Conservation (phyloP, 768 basidiomycete species). For the Lactarius psammicola region DNA sequence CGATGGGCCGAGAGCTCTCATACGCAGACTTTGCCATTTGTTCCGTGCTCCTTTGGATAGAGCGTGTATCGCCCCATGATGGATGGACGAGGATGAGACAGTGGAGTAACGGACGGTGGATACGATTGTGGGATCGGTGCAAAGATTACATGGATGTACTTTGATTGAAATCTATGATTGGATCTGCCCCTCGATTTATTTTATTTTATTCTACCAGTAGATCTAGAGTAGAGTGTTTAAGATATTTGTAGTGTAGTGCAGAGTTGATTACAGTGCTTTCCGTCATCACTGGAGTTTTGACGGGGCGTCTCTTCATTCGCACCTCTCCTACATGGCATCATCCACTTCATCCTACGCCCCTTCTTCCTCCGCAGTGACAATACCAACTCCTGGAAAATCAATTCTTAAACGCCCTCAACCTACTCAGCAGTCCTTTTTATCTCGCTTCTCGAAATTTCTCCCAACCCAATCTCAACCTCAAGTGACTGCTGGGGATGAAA, state of each 20-base stretch:
- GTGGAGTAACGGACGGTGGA: conserved; percentile 73
- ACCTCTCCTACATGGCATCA: conserved; percentile 31
- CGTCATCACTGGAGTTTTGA: not conserved
- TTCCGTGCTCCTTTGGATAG: conserved; percentile 71
- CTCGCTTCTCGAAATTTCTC: conserved; percentile 70
- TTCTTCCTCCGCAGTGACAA: conserved; percentile 78
- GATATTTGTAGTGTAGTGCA: not conserved
- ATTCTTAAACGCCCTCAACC: conserved; percentile 79
- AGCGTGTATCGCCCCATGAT: conserved; percentile 68
- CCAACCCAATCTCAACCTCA: conserved; percentile 47
- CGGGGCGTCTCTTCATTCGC: conserved; percentile 17
- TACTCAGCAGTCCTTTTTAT: conserved; percentile 64
- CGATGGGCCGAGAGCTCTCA: conserved; percentile 61
- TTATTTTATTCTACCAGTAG: not conserved
- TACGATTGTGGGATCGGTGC: conserved; percentile 59
- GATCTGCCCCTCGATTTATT: not conserved
- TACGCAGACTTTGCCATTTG: conserved; percentile 77
- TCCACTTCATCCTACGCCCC: conserved; percentile 57
- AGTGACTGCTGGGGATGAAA: conserved; percentile 41
- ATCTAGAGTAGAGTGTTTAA: not conserved
- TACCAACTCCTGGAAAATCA: conserved; percentile 74
- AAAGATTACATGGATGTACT: conserved; percentile 66
- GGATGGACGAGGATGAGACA: conserved; percentile 66
- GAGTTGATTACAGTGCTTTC: not conserved
- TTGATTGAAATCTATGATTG: conserved; percentile 32